Evolutionary conservation across 2,329 filamentous ascomycete species (phyloP).

Genomic region (Cladosporium colombiae): DNA sequence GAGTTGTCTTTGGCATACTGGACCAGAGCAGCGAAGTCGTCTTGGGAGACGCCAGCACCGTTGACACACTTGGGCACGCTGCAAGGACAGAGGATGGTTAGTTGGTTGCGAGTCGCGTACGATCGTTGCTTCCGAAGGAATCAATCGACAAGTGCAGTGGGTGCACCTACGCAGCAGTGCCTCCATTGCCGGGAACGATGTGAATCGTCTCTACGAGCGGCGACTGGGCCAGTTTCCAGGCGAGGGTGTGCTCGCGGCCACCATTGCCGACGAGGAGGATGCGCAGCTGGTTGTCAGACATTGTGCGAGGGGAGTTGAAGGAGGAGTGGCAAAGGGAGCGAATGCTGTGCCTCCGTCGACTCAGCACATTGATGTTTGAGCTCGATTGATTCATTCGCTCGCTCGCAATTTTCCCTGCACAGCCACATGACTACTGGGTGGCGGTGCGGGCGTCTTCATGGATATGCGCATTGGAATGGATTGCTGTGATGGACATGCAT

Average conservation of each 20-base stretch:
- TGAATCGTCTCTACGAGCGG: constrained; percentile 73
- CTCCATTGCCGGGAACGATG: constrained; percentile 77
- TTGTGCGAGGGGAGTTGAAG: constrained; percentile 16
- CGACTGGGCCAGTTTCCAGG: constrained; percentile 90
- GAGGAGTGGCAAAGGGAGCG: not conserved
- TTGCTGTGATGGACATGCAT: not conserved
- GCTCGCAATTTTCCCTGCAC: not conserved
- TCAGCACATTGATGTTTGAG: not conserved
- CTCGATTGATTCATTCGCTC: constrained; percentile 4
- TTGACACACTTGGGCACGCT: constrained; percentile 54
- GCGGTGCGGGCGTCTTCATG: too few species aligned
- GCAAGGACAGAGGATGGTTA: constrained; percentile 20
- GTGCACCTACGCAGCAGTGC: constrained; percentile 60
- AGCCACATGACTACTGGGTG: not conserved
- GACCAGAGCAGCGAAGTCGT: constrained; percentile 78
- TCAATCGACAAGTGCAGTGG: constrained; percentile 4
- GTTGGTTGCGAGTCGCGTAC: not conserved
- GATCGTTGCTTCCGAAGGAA: not conserved
- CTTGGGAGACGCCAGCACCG: constrained; percentile 64
- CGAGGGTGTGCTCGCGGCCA: constrained; percentile 89
- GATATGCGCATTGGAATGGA: not conserved
- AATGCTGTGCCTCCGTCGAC: constrained; percentile 13
- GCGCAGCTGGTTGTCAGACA: constrained; percentile 49
- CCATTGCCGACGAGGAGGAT: constrained; percentile 91
- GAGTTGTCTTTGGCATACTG: constrained; percentile 70